A percentile compares a stretch with the other conserved stretches of the same genome.
Evolutionary conservation across 352 stramenopile genomes (phyloP).

Genomic region (Aphanomyces invadans): DNA sequence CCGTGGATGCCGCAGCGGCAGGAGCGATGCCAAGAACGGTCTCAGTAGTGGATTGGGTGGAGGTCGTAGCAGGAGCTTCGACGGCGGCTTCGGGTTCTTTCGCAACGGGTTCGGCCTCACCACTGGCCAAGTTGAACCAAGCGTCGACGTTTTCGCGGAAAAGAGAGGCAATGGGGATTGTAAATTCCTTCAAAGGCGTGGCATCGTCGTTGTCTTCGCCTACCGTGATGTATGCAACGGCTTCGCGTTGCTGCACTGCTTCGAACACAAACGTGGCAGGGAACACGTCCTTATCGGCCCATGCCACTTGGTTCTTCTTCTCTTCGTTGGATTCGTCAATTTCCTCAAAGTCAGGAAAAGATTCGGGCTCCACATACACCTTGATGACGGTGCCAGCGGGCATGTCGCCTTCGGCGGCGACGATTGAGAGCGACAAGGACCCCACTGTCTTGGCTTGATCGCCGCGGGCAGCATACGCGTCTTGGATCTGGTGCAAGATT

Average conservation of each 20-base stretch:
- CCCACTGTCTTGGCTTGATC: constrained; percentile 58
- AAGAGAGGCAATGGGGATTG: constrained; percentile 64
- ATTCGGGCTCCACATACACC: constrained; percentile 67
- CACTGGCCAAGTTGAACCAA: constrained; percentile 54
- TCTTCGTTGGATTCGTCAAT: constrained; percentile 34
- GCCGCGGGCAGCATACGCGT: constrained; percentile 34
- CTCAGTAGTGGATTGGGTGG: constrained; percentile 25
- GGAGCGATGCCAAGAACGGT: constrained; percentile 5
- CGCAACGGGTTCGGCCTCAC: constrained; percentile 26
- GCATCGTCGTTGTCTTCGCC: constrained; percentile 41
- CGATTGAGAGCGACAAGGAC: constrained; percentile 53
- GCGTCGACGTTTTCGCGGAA: constrained; percentile 61
- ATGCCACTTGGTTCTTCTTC: constrained; percentile 44
- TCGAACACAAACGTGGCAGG: constrained; percentile 74
- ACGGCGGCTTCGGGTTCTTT: constrained; percentile 6
- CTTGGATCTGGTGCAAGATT: constrained; percentile 63
- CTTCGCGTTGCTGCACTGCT: constrained; percentile 72
- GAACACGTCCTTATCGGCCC: constrained; percentile 28
- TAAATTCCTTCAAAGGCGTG: constrained; percentile 65
- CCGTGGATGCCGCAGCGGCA: not conserved
- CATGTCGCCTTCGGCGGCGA: constrained; percentile 45
- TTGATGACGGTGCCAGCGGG: constrained; percentile 50
- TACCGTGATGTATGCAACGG: constrained; percentile 64
- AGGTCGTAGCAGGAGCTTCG: constrained; percentile 19
- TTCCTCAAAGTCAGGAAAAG: constrained; percentile 34